Base-by-base conservation (phyloP, 1,139 yeast species). In the Hanseniaspora uvarum region DNA sequence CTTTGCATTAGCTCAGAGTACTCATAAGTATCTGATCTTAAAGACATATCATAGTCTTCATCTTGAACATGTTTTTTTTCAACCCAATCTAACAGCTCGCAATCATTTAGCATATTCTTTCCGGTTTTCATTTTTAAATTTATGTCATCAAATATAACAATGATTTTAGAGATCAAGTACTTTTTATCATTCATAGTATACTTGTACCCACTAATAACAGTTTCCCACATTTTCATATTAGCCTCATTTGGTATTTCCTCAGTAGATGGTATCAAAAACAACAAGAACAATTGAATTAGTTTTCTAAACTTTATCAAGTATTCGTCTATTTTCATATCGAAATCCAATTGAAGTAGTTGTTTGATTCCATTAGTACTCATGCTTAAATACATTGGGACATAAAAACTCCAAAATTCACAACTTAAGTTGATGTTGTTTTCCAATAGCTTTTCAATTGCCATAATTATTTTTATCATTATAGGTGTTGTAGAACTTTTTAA, bases 1-100 rank as follows among this genome's bases (percentile, higher is more conserved):
- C 39, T 43, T 16, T 50, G 48, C 30, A 50, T 37, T n/a, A 50
- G 7, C n/a, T 50, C 53, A 16, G 53, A 50, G n/a, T 50, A 50
- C 19, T 50, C 53, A 18, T 37, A 50, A 8, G 21, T 37, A 21
- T 43, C 44, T 5, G 48, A 33, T 14, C 44, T 19, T 12, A 33
- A 19, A 2, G 44, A 21, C 21, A 11, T 10, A 14, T 36, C 26
- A 4, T 36, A 12, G n/a, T n/a, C 31, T 26, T 37, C 48, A 16
- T 11, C 2, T 12, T 18, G 30, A 19, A 38, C n/a, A 4, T 38
- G 4, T 18, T 40, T 48, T 18, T 23, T 40, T 18, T 43, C 39
- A 30, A 39, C 16, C 53, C 53, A 50, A 3, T 43, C 26, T 5
- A 50, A 4, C 16, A 50, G n/a, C 11, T 26, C 33, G 4, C 14